Base-by-base conservation (phyloP, 352 stramenopile species). In the Pythium phragmitis region DNA sequence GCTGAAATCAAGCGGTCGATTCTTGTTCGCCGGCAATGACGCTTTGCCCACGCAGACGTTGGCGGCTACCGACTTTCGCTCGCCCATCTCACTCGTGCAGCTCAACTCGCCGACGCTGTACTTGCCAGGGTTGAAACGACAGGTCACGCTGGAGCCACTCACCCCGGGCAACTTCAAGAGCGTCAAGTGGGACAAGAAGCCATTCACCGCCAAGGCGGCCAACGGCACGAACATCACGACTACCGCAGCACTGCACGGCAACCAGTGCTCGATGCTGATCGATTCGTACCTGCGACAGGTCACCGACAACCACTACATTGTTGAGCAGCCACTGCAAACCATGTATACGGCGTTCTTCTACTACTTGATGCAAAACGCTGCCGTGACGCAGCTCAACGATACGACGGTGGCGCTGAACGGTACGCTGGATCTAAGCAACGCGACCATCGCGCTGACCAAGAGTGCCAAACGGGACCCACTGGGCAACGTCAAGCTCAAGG, bases 271-370 rank as follows among this genome's bases (percentile, higher is more conserved):
- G 11, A 59, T 72, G 8, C 62, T 82, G 3, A 68, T 79, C 17
- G 78, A 87, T 47, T 79, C 78, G 60, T 87, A 74, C 58, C 61
- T 88, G 23, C 26, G 37, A 2, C 76, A 85, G 43, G 21, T 85
- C 39, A 64, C 80, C 19, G 33, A 33, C 4, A 88, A 88, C 51
- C 53, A 78, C 46, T 85, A 76, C 60, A 82, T 70, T 36, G 6
- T 83, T 12, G 69, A 85, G 8, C 57, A 74, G 14, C 71, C 76
- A 3, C 51, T 80, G 5, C 79, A 85, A 55, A 45, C 63, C 0
- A 68, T 82, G 63, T 85, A 85, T 65, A 85, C 73, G 16, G 74
- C 77, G 8, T 73, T 71, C 52, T 49, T 88, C 11, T 83, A 79
- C 46, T 88, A 80, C 47, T 28, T 88, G 19, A 80, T 85, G 26